These are phyloP conservation scores for Aureobasidium sp. DNA, from an alignment of 2,329 filamentous ascomycete genomes.

Conservation along the genomic window DNA sequence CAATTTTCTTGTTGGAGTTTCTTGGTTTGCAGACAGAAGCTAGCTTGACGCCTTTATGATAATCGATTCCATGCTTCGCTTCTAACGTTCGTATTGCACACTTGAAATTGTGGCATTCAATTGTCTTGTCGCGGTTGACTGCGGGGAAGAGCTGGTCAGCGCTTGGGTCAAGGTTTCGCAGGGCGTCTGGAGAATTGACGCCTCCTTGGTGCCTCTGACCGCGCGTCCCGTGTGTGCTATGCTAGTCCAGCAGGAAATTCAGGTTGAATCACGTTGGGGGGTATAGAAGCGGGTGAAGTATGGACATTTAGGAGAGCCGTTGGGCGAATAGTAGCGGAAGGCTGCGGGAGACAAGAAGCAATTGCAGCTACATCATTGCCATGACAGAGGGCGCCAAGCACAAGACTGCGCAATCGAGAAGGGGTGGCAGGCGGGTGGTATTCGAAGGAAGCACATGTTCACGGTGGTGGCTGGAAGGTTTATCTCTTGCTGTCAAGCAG, in stretches of 20 bases:
- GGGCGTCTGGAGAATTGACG: neutral
- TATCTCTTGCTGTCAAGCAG: neutral
- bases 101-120: neutral
- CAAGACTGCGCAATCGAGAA: neutral
- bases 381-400: neutral
- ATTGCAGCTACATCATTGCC: neutral
- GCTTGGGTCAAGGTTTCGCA: neutral
- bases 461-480: slow-evolving; percentile 2
- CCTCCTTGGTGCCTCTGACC: neutral
- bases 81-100: neutral
- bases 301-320: neutral
- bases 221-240: neutral
- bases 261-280: neutral
- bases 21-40: neutral
- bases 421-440: neutral
- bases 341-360: neutral
- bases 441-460: neutral
- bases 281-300: neutral
- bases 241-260: neutral
- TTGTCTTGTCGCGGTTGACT: neutral
- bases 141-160: neutral
- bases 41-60: neutral
- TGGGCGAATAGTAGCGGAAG: neutral
- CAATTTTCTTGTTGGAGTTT: neutral
- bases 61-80: neutral